These are phyloP conservation scores for Nephelium lappaceum DNA, from an alignment of 345 rosid species.

Conservation along the genomic window DNA sequence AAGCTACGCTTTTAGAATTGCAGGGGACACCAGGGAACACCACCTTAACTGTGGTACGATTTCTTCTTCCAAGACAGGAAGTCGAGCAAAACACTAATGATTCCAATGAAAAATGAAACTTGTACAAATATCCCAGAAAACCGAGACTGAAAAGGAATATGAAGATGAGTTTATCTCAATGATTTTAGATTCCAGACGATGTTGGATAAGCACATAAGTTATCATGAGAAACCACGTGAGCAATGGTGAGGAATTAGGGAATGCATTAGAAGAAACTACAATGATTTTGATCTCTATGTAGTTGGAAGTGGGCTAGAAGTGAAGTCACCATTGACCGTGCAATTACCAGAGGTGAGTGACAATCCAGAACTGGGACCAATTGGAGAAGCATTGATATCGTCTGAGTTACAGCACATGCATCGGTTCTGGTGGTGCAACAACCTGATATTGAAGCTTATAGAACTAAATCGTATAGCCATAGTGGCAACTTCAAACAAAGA, in stretches of 20 bases:
- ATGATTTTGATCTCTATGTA: slow-evolving; percentile 35
- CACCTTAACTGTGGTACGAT: slow-evolving; percentile 21
- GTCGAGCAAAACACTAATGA: neutral
- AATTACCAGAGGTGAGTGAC: slow-evolving; percentile 34
- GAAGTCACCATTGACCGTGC: slow-evolving; percentile 21
- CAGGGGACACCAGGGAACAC: slow-evolving; percentile 12
- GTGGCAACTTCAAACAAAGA: neutral
- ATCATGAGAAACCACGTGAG: slow-evolving; percentile 25
- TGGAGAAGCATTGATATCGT: slow-evolving; percentile 31
- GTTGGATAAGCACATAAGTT: slow-evolving; percentile 30
- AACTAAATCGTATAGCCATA: neutral
- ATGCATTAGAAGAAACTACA: slow-evolving; percentile 2
- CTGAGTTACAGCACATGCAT: slow-evolving; percentile 26
- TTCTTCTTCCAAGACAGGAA: neutral
- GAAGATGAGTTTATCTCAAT: slow-evolving; percentile 30
- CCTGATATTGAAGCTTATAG: neutral
- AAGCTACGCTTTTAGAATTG: slow-evolving; percentile 31
- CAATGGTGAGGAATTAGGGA: slow-evolving; percentile 18
- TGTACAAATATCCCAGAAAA: neutral
- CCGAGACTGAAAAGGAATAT: neutral
- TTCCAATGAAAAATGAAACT: neutral
- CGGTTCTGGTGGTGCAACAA: slow-evolving; percentile 42
- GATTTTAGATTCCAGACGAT: slow-evolving; percentile 40
- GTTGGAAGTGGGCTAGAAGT: slow-evolving; percentile 34
- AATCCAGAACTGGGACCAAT: slow-evolving; percentile 34